Evolutionary conservation across 2,329 filamentous ascomycete species (phyloP), one percentile per base, ranked within the genome.

Genomic region (Penicillium psychrosexuale): DNA sequence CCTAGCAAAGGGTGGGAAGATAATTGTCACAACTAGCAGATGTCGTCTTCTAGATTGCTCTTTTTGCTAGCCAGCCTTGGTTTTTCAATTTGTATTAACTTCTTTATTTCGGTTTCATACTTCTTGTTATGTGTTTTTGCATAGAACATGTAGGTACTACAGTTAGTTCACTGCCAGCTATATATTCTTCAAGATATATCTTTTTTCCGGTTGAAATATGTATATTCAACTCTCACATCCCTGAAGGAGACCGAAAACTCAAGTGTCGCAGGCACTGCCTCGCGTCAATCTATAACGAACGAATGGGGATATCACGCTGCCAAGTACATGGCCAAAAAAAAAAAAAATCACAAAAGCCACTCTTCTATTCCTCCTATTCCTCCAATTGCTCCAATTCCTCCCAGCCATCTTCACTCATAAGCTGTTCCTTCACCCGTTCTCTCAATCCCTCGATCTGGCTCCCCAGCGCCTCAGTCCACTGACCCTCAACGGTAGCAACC

Each of bases 381-480:
- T 75, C 73, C 64, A 75, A 60, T 69, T 87, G 84, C 42, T 88
- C 77, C 59, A 83, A 79, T 73, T 95, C 91, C 63, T 96, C 91
- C 90, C 92, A 96, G 1, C 91, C 93, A n/a, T 89, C 91, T 57
- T 85, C 86, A 66, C 84, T 82, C 59, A 90, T 74, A 63, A 97
- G 78, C 77, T 86, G 92, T 30, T 81, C 82, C 51, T 86, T 86
- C 0, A 96, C 87, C 49, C 88, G 79, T 69, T 85, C 84, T 73
- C 90, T 93, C 59, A 92, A 86, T 15, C 79, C 82, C 57, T 83
- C 83, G 63, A 97, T 81, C 52, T 86, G 84, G 59, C 86, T 85
- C 0, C 92, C 93, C n/a, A 97, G 78, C 5, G 90, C 91, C 66
- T 91, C 89, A 34, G 82, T 80, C 93, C 94, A 97, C 74, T 96